Conservation (phyloP, 106 monocot genomes). For the Triglochin maritima region DNA sequence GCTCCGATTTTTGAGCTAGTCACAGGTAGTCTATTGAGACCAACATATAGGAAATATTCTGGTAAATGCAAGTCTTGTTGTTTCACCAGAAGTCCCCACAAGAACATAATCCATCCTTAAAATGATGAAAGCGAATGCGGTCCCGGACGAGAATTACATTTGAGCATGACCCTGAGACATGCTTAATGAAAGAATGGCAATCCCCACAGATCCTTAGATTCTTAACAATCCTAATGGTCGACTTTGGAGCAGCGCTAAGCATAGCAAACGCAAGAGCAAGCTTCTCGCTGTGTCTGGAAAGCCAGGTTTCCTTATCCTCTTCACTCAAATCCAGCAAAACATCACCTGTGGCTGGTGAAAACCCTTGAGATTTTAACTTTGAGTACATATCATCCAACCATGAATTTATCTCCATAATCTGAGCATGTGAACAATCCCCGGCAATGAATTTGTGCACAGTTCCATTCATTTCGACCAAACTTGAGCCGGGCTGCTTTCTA, state of each 20-base stretch:
- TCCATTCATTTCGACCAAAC: slow-evolving; percentile 44
- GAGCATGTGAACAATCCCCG: slow-evolving; percentile 14
- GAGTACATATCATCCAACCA: slow-evolving; percentile 26
- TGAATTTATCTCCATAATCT: slow-evolving; percentile 8
- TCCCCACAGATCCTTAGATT: slow-evolving; percentile 66
- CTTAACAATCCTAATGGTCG: slow-evolving; percentile 46
- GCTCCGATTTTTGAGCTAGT: too few species aligned
- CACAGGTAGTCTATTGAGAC: too few species aligned
- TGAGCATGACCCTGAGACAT: slow-evolving; percentile 15
- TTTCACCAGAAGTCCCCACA: slow-evolving; percentile 34
- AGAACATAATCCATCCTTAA: slow-evolving; percentile 26
- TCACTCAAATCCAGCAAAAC: slow-evolving; percentile 23
- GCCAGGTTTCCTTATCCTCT: slow-evolving; percentile 34
- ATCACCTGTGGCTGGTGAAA: slow-evolving; percentile 19
- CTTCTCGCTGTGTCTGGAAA: slow-evolving; percentile 31
- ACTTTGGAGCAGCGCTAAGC: slow-evolving; percentile 12
- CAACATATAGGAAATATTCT: too few species aligned
- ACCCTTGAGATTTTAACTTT: slow-evolving; percentile 18
- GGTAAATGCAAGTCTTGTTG: too few species aligned
- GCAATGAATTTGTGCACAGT: slow-evolving; percentile 27
- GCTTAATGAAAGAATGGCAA: slow-evolving; percentile 35
- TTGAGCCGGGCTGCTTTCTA: slow-evolving; percentile 50
- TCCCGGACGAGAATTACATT: slow-evolving; percentile 28
- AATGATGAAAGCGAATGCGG: slow-evolving; percentile 30
- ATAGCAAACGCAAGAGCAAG: slow-evolving; percentile 23